Conservation (phyloP, 495 filamentous ascomycete genomes). For the Lasiosphaeris hirsuta region DNA sequence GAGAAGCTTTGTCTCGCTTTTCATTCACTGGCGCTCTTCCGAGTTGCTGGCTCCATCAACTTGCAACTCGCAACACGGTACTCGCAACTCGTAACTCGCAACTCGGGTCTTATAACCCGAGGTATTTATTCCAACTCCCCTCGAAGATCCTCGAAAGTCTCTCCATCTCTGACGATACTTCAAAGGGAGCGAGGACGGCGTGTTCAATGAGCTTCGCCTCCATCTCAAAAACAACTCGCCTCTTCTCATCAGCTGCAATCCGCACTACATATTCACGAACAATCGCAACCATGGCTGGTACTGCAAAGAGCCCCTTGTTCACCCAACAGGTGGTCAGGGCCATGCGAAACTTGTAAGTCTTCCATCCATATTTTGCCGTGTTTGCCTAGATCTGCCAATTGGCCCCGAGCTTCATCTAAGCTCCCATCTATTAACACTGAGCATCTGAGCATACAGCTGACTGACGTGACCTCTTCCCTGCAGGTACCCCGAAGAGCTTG, state of each 20-base stretch:
- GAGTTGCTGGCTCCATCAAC: no score
- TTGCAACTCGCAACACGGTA: no score
- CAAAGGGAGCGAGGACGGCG: neutral
- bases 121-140: no score
- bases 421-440: neutral
- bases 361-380: neutral
- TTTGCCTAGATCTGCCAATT: no score
- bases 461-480: neutral
- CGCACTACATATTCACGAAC: neutral
- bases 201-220: neutral
- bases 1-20: no score
- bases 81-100: no score
- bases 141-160: no score
- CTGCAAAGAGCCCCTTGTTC: conserved; percentile 50
- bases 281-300: conserved; percentile 20
- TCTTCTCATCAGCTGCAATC: neutral
- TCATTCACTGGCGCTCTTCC: no score
- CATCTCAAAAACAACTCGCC: conserved; percentile 12
- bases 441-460: no score
- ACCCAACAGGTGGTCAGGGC: conserved; percentile 74
- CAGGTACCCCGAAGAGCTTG: conserved; percentile 85
- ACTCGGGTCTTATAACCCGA: no score
- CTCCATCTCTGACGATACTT: no score
- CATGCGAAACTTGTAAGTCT: conserved; percentile 77
- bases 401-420: no score